Evolutionary conservation across 2,329 filamentous ascomycete genomes (phyloP), one percentile per base, ranked within the genome.

Genomic region (Aspergillus intermedius): DNA sequence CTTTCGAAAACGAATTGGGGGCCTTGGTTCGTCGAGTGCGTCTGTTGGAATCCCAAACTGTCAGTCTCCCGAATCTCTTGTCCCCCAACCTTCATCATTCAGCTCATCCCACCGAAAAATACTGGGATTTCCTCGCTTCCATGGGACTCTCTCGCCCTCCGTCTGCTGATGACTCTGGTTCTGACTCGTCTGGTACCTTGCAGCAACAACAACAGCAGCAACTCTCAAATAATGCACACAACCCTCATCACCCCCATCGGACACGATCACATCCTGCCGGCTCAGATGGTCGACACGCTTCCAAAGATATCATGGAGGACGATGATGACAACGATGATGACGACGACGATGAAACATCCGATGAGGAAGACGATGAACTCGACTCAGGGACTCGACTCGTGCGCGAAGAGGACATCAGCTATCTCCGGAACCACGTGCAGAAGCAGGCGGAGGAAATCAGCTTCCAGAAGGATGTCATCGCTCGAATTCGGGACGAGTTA

Each of bases 361-460:
- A 65, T 23, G 62, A 66, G 17, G 70, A 79, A 51, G 73, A 77
- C 39, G 37, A 40, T 40, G 76, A 79, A 50, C 77, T 75, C 60
- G 74, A 80, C 54, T 68, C 76, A 46, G 71, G 55, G 60, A 78
- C 59, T 60, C 72, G 60, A 66, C 62, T 75, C 70, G 74, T 81
- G 61, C 80, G 88, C 59, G 86, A 90, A 64, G 86, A 91, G 72
- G 87, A 91, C 67, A 84, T 95, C 60, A 84, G 86, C 69, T 87
- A 88, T 55, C 78, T 96, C 57, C 86, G 87, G 61, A 90, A 95
- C 61, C 89, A 95, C 71, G 86, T 97, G 54, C 88, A 94, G 65
- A 88, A 91, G 67, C 90, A 97, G 74, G 91, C 91, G 49, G 90
- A 94, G 68, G 83, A 95, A 65, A 90, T 96, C 60, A 85, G 88